Evolutionary conservation across 345 rosid species (phyloP).

Genomic region (Anastatica hierochuntica): DNA sequence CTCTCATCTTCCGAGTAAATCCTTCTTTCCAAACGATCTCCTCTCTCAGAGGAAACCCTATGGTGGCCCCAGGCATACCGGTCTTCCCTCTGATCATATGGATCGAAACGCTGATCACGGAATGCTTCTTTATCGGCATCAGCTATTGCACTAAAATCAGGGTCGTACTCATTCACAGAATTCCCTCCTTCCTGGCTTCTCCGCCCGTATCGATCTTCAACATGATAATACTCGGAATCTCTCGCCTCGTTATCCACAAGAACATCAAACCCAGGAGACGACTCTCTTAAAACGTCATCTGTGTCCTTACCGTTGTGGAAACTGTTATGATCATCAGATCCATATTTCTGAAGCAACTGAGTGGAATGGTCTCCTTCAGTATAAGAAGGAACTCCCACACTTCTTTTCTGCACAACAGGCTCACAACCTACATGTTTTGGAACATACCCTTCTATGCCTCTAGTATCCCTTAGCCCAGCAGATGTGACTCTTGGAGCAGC

Average conservation of each 20-base stretch:
- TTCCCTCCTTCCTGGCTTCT: constrained; percentile 50
- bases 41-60: constrained; percentile 45
- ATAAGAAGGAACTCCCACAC: constrained; percentile 19
- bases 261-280: constrained; percentile 89
- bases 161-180: constrained; percentile 50
- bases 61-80: constrained; percentile 54
- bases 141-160: constrained; percentile 36
- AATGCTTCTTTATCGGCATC: constrained; percentile 41
- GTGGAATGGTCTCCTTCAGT: constrained; percentile 38
- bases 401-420: constrained; percentile 36
- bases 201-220: constrained; percentile 60
- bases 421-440: constrained; percentile 27
- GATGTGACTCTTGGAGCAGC: constrained; percentile 25
- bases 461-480: constrained; percentile 25
- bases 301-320: constrained; percentile 52
- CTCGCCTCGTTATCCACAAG: constrained; percentile 79
- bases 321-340: constrained; percentile 37
- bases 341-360: constrained; percentile 36
- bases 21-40: constrained; percentile 44
- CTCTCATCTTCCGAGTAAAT: constrained; percentile 34
- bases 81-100: constrained; percentile 40
- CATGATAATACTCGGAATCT: constrained; percentile 59
- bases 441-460: constrained; percentile 26
- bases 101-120: constrained; percentile 35
- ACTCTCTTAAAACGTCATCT: constrained; percentile 66